phyloP scores from a whole-genome alignment of 2,329 filamentous ascomycete species.

The Cladophialophora psammophila region DNA sequence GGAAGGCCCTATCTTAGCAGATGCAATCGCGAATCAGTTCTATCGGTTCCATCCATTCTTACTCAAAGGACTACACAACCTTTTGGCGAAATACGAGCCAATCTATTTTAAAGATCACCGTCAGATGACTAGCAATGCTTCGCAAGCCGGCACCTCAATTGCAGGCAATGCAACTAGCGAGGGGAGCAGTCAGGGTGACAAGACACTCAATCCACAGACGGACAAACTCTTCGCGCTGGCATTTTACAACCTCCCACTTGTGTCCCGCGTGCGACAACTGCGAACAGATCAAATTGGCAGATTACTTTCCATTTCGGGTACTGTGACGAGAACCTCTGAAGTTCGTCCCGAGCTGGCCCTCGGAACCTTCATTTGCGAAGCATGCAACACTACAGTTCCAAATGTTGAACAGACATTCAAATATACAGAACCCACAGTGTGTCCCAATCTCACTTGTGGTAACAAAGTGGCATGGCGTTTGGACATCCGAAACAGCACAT shows the following conservation, averaged over 20 bases:
- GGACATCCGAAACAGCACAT: conserved; percentile 96
- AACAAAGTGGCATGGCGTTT: conserved; percentile 94
- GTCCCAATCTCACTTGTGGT: conserved; percentile 83
- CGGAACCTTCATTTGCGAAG: conserved; percentile 90
- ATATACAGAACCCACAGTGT: conserved; percentile 96
- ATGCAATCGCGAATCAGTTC: conserved; percentile 87
- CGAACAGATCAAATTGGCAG: conserved; percentile 91
- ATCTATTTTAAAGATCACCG: conserved; percentile 92
- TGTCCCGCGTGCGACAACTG: conserved; percentile 83
- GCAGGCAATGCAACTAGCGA: conserved; percentile 65
- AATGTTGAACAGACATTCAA: conserved; percentile 98
- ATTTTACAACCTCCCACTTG: conserved; percentile 89
- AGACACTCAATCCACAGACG: conserved; percentile 90
- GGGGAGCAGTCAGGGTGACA: conserved; percentile 68
- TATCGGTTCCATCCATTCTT: conserved; percentile 95
- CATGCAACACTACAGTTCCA: conserved; percentile 80
- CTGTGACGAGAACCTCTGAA: conserved; percentile 95
- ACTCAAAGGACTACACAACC: conserved; percentile 84
- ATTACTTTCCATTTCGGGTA: conserved; percentile 93
- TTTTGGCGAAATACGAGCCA: conserved; percentile 93
- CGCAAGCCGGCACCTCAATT: conserved; percentile 71
- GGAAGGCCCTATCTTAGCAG: conserved; percentile 68
- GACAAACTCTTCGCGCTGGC: conserved; percentile 94
- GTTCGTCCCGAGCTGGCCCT: conserved; percentile 91
- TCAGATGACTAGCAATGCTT: conserved; percentile 78